A percentile compares a stretch with the other conserved stretches of the same genome.
These are phyloP conservation scores for Codiaeum variegatum DNA, from an alignment of 441 rosid species.

Conservation along the genomic window DNA sequence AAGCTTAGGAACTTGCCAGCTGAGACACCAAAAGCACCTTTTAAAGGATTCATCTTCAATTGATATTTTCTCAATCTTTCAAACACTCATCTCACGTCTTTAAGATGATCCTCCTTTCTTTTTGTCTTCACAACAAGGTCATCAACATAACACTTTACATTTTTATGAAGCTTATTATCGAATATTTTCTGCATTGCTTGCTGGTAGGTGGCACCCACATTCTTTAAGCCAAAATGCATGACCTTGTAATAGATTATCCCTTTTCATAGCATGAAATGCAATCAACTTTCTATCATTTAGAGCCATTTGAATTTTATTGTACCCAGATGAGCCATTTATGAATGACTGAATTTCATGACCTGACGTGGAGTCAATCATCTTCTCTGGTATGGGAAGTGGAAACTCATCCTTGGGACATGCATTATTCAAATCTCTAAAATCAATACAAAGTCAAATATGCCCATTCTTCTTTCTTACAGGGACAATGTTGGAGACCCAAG, in stretches of 20 bases:
- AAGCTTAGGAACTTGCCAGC: background rate
- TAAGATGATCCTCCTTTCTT: background rate
- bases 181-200: background rate
- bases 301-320: background rate
- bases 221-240: too few species aligned
- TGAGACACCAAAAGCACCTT: background rate
- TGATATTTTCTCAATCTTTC: background rate
- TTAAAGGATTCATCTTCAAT: background rate
- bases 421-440: too few species aligned
- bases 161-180: background rate
- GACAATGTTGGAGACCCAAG: too few species aligned
- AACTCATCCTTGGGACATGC: too few species aligned
- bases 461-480: too few species aligned
- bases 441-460: too few species aligned
- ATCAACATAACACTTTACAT: background rate
- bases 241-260: too few species aligned
- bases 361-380: too few species aligned
- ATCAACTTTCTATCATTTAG: background rate
- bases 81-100: background rate
- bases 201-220: background rate
- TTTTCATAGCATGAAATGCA: too few species aligned
- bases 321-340: too few species aligned
- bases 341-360: too few species aligned
- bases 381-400: too few species aligned
- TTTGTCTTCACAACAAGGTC: background rate